Base-by-base conservation (phyloP, 805 yeast genomes). In the Metschnikowia lachancei region DNA sequence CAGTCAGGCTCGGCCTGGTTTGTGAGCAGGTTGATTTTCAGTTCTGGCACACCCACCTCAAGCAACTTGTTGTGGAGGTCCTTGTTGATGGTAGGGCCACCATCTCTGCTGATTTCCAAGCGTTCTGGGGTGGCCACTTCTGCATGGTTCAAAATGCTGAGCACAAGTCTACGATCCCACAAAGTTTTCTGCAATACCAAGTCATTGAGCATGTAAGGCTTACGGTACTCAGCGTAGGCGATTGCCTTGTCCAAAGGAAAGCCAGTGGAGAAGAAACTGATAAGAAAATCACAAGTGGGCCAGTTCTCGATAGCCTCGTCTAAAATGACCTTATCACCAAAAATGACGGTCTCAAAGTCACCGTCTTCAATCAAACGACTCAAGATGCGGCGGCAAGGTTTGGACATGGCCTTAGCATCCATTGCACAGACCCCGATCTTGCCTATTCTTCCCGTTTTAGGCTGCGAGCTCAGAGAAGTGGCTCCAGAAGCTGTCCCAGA, bases 391-490 rank as follows among this genome's bases (percentile, higher is more conserved):
- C 98, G 75, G 62, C 97, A 92, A 2, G 99, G 99, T 69, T 94
- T 94, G 36, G 95, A 85, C 60, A 95, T 76, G 1, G 91, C 99
- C 66, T 94, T 94, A 49, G 91, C 84, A 66, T 94, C 99, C 97
- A 94, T 91, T 10, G 99, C 99, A 69, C 99, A 94, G 1, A 94
- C 96, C 43, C 99, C 99, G 56, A 94, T 88, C 55, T 88, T 91
- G 33, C 99, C 98, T 53, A 91, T 81, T 54, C 77, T 81, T 3
- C 87, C 88, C 42, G 82, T 26, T 24, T 41, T 33, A 2, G 38
- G 38, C n/a, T 17, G 38, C 20, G 36, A 59, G 32, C 11, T 10
- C 32, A n/a, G 32, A n/a, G 24, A 22, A 22, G 24, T 22, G n/a
- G n/a, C 16, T 10, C 33, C 52, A 76, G 75, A 33, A 33, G 22